A percentile compares a stretch with the other conserved stretches of the same genome.
phyloP scores from a whole-genome alignment of 768 basidiomycete species.

The Suillus subaureus region DNA sequence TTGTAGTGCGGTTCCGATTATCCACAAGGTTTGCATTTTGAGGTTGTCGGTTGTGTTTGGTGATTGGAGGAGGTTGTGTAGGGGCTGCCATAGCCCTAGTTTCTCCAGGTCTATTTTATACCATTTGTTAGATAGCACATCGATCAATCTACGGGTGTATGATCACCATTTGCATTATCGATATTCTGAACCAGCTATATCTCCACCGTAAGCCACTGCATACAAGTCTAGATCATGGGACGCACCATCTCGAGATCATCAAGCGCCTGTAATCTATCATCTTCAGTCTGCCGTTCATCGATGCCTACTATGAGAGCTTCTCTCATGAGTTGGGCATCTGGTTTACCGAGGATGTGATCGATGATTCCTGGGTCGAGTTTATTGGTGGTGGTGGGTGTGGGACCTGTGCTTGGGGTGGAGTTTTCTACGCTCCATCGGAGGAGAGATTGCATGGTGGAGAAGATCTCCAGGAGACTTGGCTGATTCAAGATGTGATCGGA shows the following conservation, averaged over 20 bases:
- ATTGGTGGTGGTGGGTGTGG: conserved; percentile 41
- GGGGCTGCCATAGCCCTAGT: conserved; percentile 76
- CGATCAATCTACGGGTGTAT: not conserved
- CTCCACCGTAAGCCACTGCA: not conserved
- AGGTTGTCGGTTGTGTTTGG: conserved; percentile 57
- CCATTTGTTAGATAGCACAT: not conserved
- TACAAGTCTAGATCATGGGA: not conserved
- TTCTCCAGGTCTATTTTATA: conserved; percentile 69
- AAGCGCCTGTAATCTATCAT: conserved; percentile 65
- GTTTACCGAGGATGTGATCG: conserved; percentile 81
- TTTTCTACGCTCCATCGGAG: conserved; percentile 84
- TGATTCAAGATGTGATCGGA: not conserved
- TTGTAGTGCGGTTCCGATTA: conserved; percentile 86
- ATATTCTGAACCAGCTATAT: conserved; percentile 80
- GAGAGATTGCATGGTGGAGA: conserved; percentile 77
- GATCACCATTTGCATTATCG: conserved; percentile 81
- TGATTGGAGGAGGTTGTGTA: conserved; percentile 64
- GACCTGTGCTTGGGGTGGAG: conserved; percentile 41
- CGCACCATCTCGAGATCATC: conserved; percentile 89
- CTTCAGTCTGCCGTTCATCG: conserved; percentile 55
- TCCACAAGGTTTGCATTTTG: conserved; percentile 75
- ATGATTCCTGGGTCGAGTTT: conserved; percentile 83
- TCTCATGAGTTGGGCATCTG: conserved; percentile 83
- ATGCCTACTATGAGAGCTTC: conserved; percentile 69
- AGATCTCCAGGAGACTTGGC: not conserved